A percentile compares a stretch with the other conserved stretches of the same genome.
Evolutionary conservation across 2,329 filamentous ascomycete species (phyloP).

Genomic region (Peltaster fructicola): DNA sequence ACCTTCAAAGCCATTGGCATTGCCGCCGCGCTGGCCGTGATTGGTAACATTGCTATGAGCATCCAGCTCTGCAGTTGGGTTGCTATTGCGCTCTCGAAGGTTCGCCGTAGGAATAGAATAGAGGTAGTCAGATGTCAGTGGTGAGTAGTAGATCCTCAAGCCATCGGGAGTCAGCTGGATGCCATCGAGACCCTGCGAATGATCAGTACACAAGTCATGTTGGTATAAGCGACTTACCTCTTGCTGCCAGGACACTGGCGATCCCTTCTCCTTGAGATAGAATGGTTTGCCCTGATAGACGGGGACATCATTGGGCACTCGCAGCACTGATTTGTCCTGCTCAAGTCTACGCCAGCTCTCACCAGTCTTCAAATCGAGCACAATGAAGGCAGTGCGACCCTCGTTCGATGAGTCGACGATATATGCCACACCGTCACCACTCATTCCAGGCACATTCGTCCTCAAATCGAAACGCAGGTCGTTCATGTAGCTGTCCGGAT

Average conservation of each 20-base stretch:
- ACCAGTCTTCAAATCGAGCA: constrained; percentile 26
- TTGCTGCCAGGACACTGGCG: constrained; percentile 10
- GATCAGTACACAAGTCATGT: too few species aligned
- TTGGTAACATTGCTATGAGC: constrained; percentile 29
- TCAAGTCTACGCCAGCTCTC: constrained; percentile 24
- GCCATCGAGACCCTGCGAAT: constrained; percentile 25
- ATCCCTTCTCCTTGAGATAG: constrained; percentile 14
- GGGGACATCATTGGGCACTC: constrained; percentile 15
- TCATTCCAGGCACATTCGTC: constrained; percentile 20
- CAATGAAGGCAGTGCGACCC: constrained; percentile 29
- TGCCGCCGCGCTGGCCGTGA: constrained; percentile 28
- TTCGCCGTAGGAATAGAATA: constrained; percentile 16
- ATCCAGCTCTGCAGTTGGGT: constrained; percentile 21
- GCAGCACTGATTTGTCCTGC: constrained; percentile 17
- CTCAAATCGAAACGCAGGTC: constrained; percentile 30
- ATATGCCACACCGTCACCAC: constrained; percentile 26
- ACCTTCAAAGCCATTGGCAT: constrained; percentile 29
- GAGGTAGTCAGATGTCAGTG: constrained; percentile 22
- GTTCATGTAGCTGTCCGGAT: constrained; percentile 30
- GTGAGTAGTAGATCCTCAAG: constrained; percentile 26
- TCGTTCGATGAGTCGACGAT: constrained; percentile 30
- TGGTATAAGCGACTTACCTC: too few species aligned
- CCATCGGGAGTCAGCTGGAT: constrained; percentile 20
- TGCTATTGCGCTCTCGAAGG: constrained; percentile 15
- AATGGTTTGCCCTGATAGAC: constrained; percentile 17